Evolutionary conservation across 768 basidiomycete genomes (phyloP).

Genomic region (Boletus vinaceobasis): DNA sequence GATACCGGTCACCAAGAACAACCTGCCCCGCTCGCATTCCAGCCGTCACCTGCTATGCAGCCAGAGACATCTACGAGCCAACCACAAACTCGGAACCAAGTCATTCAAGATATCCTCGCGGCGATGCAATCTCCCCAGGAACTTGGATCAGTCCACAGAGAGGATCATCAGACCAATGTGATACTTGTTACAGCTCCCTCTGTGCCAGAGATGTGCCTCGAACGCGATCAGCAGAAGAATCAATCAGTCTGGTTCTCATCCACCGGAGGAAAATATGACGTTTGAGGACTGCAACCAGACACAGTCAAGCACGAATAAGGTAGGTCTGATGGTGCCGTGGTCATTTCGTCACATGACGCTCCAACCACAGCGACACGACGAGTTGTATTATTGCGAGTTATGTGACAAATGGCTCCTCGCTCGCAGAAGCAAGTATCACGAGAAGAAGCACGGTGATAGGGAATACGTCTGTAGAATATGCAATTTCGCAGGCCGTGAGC

Average conservation of each 20-base stretch:
- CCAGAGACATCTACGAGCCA: too few species aligned
- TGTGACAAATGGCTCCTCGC: neutral
- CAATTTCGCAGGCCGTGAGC: neutral
- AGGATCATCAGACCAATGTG: neutral
- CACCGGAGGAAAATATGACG: too few species aligned
- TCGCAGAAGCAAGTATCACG: neutral
- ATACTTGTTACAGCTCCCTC: neutral
- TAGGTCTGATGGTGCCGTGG: neutral
- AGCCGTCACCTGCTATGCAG: neutral
- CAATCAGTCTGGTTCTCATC: neutral
- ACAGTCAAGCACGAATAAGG: neutral
- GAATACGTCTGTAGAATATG: neutral
- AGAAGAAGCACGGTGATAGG: neutral
- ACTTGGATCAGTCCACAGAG: neutral
- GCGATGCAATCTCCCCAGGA: neutral
- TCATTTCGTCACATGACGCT: neutral
- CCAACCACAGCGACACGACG: neutral
- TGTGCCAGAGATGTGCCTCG: neutral
- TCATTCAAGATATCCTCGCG: neutral
- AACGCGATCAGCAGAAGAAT: neutral
- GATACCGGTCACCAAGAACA: neutral
- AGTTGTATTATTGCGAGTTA: neutral
- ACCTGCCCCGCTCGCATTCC: neutral
- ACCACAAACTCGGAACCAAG: neutral
- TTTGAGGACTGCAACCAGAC: too few species aligned